phyloP scores from a whole-genome alignment of 2,329 filamentous ascomycete species.

The Hypoxylon sp. region DNA sequence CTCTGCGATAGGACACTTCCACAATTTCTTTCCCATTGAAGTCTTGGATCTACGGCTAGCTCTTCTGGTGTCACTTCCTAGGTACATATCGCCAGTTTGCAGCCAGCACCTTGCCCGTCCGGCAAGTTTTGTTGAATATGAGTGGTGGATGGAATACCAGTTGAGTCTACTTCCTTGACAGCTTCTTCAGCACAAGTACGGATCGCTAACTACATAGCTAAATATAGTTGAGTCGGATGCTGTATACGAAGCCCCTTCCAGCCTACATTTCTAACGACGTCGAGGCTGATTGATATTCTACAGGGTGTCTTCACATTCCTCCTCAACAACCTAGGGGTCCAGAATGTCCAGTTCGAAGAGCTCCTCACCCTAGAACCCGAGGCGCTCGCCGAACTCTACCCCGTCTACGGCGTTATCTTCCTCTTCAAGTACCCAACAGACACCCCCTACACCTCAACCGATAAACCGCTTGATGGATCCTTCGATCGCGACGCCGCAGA shows the following conservation, averaged over 20 bases:
- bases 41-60: constrained; percentile 2
- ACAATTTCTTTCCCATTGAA: not conserved
- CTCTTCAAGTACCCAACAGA: constrained; percentile 96
- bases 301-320: constrained; percentile 97
- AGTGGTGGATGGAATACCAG: constrained; percentile 96
- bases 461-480: constrained; percentile 82
- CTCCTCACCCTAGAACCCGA: constrained; percentile 89
- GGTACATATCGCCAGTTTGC: constrained; percentile 6
- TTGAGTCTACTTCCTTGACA: constrained; percentile 57
- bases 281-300: constrained; percentile 49
- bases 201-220: constrained; percentile 43
- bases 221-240: constrained; percentile 88
- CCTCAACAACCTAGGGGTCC: constrained; percentile 90
- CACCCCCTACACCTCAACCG: constrained; percentile 70
- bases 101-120: constrained; percentile 38
- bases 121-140: constrained; percentile 60
- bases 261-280: constrained; percentile 30
- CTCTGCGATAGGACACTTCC: not conserved
- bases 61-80: constrained; percentile 5
- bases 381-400: constrained; percentile 77
- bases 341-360: constrained; percentile 97
- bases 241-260: constrained; percentile 66
- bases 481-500: constrained; percentile 84
- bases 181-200: constrained; percentile 2
- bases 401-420: constrained; percentile 96